These are phyloP conservation scores for Castanea sativa DNA, from an alignment of 306 rosid species.

Conservation along the genomic window DNA sequence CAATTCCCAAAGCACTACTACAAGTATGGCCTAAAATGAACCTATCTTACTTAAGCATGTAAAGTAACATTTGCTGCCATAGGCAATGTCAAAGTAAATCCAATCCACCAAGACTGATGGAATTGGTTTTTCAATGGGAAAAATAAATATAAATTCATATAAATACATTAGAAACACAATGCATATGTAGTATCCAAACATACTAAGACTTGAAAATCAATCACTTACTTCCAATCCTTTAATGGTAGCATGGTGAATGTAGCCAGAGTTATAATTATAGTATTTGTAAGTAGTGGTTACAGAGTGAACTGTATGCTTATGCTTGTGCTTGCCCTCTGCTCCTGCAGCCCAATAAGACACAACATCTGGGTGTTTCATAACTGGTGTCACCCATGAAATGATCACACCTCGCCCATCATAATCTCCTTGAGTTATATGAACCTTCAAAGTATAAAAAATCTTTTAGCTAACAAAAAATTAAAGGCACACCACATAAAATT, in stretches of 20 bases:
- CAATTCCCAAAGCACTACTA: too few species aligned
- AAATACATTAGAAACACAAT: too few species aligned
- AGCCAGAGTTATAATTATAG: background rate
- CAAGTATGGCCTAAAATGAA: too few species aligned
- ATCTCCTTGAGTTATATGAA: conserved; percentile 3
- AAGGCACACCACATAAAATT: background rate
- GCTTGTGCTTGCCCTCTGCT: background rate
- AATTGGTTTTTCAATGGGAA: too few species aligned
- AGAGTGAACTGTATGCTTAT: background rate
- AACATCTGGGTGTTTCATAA: background rate
- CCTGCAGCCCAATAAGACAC: background rate
- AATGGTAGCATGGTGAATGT: conserved; percentile 2
- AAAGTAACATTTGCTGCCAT: too few species aligned
- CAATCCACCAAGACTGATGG: too few species aligned
- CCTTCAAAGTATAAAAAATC: background rate
- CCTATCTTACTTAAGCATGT: too few species aligned
- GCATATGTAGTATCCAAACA: too few species aligned
- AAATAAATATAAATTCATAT: too few species aligned
- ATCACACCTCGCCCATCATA: background rate
- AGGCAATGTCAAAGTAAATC: too few species aligned
- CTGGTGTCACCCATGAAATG: background rate
- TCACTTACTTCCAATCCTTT: background rate
- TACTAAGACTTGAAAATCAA: background rate
- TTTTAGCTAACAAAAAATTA: background rate
- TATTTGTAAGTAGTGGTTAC: background rate